Evolutionary conservation across 1,284 basidiomycete genomes (phyloP), one percentile per base, ranked within the genome.

Genomic region (Fistulinella staudtii): DNA sequence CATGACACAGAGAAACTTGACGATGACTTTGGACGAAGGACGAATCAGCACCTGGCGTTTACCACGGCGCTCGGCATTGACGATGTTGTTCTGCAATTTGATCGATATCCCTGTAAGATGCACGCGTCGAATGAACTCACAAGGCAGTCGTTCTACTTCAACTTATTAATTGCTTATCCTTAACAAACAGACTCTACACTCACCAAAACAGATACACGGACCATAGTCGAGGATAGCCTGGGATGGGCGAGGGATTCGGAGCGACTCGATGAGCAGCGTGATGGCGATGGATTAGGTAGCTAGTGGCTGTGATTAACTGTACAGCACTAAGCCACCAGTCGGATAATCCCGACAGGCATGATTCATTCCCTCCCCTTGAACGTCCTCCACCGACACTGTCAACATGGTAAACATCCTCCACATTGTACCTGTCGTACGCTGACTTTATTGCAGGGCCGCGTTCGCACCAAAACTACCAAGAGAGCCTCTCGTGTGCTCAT

Each of bases 401-500:
- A 74, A 61, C 52, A 81, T 81, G 79, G 78, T 80, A 43, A 3
- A 43, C 5, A 6, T 27, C 25, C 25, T 8, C 8, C 9, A 27
- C 25, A 27, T 27, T 3, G 3, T 17, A 6, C 7, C n/a, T 15
- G n/a, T n/a, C 15, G 30, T 15, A 17, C 6, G n/a, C 4, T 29
- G 25, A 1, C 20, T 4, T 8, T 35, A 25, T 31, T 15, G 4
- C 39, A 97, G 95, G 96, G 96, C 75, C 93, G 95, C 67, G 95
- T 99, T 77, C 91, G 95, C 68, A 99, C 95, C 65, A 99, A 99
- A 80, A 99, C 95, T 60, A 95, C 94, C 71, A 99, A 99, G 84
- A 91, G 95, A 76, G 95, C 95, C 67, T 95, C 94, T 60, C 89
- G 95, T 59, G 93, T 96, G 64, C 84, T 99, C 75, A 99, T 99